Percentiles rank a stretch among this genome's conserved stretches.
These are phyloP conservation scores for Erucastrum elatum DNA, from an alignment of 345 rosid species.

Conservation along the genomic window DNA sequence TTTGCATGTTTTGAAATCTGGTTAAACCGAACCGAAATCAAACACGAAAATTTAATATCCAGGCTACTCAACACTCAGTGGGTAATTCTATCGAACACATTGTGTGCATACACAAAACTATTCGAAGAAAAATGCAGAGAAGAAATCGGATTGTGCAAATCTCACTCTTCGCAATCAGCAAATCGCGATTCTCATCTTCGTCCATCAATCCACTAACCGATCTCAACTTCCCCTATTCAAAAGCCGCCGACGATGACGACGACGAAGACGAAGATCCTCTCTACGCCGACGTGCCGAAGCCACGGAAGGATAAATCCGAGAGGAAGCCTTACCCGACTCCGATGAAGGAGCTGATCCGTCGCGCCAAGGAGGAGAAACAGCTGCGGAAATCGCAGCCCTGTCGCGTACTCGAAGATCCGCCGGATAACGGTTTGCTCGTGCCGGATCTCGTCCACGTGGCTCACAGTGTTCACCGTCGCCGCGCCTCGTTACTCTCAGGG, in stretches of 20 bases:
- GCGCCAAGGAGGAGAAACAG: constrained; percentile 67
- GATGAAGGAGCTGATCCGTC: constrained; percentile 62
- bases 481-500: constrained; percentile 53
- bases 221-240: neutral
- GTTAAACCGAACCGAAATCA: too few relatives aligned
- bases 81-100: neutral
- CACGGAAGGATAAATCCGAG: constrained; percentile 64
- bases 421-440: constrained; percentile 74
- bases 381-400: constrained; percentile 70
- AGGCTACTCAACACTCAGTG: too few relatives aligned
- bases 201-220: neutral
- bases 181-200: neutral
- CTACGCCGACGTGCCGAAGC: constrained; percentile 69
- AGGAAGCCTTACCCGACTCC: constrained; percentile 86
- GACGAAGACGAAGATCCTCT: constrained; percentile 40
- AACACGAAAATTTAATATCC: too few relatives aligned
- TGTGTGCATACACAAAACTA: neutral
- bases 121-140: neutral
- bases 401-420: constrained; percentile 63
- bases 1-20: too few relatives aligned
- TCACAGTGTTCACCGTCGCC: constrained; percentile 57
- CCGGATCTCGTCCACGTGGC: constrained; percentile 74
- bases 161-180: neutral
- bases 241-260: neutral
- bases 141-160: neutral